These are phyloP conservation scores for Aspergillus sp. DNA, from an alignment of 2,329 filamentous ascomycete genomes.

Conservation along the genomic window DNA sequence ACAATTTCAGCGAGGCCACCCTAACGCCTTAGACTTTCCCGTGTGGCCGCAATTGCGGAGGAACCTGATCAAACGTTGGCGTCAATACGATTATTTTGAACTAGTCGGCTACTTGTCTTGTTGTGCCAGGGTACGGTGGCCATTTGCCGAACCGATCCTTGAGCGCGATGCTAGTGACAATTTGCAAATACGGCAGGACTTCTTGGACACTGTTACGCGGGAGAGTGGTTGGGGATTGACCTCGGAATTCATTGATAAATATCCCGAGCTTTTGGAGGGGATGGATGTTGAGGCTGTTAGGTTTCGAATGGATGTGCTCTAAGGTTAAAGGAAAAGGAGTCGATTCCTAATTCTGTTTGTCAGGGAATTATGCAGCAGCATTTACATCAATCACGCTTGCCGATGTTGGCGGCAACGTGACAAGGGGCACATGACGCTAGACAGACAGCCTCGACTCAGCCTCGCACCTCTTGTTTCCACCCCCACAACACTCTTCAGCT, in stretches of 20 bases:
- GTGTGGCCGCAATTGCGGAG: conserved; percentile 2
- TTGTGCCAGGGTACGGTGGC: conserved; percentile 16
- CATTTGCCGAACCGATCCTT: conserved; percentile 10
- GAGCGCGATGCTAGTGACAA: conserved; percentile 12
- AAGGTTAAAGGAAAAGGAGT: not conserved
- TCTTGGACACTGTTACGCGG: conserved; percentile 12
- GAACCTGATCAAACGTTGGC: conserved; percentile 1
- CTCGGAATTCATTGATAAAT: conserved; percentile 7
- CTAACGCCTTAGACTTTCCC: not conserved
- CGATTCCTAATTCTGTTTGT: no score
- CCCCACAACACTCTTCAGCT: not conserved
- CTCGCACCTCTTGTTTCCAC: not conserved
- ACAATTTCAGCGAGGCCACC: not conserved
- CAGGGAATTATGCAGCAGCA: no score
- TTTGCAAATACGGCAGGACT: conserved; percentile 7
- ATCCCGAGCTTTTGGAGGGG: conserved; percentile 8
- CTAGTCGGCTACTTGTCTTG: conserved; percentile 7
- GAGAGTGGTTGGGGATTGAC: conserved; percentile 11
- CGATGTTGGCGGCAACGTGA: not conserved
- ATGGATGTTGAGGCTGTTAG: conserved; percentile 7
- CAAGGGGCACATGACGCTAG: not conserved
- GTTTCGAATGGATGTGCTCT: not conserved
- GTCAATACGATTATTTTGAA: conserved; percentile 6
- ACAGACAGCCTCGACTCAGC: not conserved
- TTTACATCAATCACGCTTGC: not conserved